Base-by-base conservation (phyloP, 2,329 filamentous ascomycete species). In the Colletotrichum lupini region DNA sequence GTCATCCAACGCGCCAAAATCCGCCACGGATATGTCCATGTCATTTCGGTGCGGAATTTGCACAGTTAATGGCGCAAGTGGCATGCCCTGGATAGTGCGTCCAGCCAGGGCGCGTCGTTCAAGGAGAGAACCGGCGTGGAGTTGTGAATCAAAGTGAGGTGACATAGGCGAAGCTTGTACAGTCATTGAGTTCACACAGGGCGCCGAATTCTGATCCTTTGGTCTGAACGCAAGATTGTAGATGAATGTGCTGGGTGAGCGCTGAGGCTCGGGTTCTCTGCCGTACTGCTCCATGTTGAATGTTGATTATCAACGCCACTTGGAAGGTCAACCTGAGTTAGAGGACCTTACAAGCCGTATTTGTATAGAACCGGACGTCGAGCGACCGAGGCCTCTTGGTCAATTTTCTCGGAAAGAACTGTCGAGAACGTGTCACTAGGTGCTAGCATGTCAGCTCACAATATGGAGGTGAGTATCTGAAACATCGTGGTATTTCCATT, bases 181-280 rank as follows among this genome's bases (percentile, higher is more conserved):
- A 49, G 12, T 24, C 28, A 28, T 24, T 8, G 46, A 24, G 6
- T 12, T 7, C 19, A 8, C 22, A 63, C 52, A 12, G 28, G 46
- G 4, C 32, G 30, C 30, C 19, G 61, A 24, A 11, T n/a, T 35
- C 22, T 53, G n/a, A n/a, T 55, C 8, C 0, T 49, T 49, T 49
- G 8, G 52, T 42, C 57, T 49, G 28, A 37, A 28, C 46, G 59
- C 49, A 24, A 57, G 22, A 63, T 58, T 42, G 60, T 75, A 74
- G 52, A 66, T 69, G 70, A 73, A 74, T 24, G 19, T 37, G 35
- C 70, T 73, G 4, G 65, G 65, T n/a, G 70, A 73, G 11, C 16
- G 22, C 22, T 57, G 32, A 55, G 62, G 53, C 11, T 55, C 26
- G 8, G 28, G 32, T 2, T 49, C 42, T 49, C 7, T 22, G 19